Percentiles rank a stretch among this genome's conserved stretches.
These are phyloP conservation scores for Sorghum bicolor DNA, from an alignment of 176 grass and related monocot genomes.

Conservation along the genomic window Sorghum_bicolor_NCBIv3 NC_012873.2:68543501-68544000, in stretches of 20 bases:
- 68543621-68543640: slow-evolving; percentile 56
- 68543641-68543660: not conserved
- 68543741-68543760: slow-evolving; percentile 75
- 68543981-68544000: slow-evolving; percentile 2
- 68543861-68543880: not conserved
- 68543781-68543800: slow-evolving; percentile 72
- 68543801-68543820: not conserved
- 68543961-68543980: slow-evolving; percentile 22
- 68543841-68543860: not conserved
- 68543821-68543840: not conserved
- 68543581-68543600: slow-evolving; percentile 84
- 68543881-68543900: not conserved
- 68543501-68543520: slow-evolving; percentile 73
- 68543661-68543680: not conserved
- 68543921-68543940: slow-evolving; percentile 3
- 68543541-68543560: slow-evolving; percentile 55
- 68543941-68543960: not conserved
- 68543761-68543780: slow-evolving; percentile 81
- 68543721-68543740: slow-evolving; percentile 60
- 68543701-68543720: not conserved
- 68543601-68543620: slow-evolving; percentile 67
- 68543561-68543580: slow-evolving; percentile 61
- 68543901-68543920: not conserved
- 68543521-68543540: slow-evolving; percentile 80
- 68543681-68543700: not conserved